Evolutionary conservation across 2,329 filamentous ascomycete species (phyloP).

Genomic region (Penicillium decumbens): DNA sequence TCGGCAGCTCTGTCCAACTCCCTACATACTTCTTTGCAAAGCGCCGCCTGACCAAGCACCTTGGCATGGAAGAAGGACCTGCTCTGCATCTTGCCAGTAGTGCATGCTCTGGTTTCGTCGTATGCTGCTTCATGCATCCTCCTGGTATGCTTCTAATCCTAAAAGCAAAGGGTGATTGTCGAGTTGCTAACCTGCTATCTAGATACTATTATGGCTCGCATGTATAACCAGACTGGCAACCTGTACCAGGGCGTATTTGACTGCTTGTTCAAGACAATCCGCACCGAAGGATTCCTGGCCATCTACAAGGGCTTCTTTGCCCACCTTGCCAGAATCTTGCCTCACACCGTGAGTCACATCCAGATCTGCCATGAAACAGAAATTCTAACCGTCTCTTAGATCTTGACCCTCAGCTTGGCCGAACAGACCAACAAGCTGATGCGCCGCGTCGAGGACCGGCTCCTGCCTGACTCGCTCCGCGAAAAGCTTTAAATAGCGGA

Average conservation of each 20-base stretch:
- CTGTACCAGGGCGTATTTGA: constrained; percentile 93
- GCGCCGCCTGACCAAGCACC: constrained; percentile 71
- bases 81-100: constrained; percentile 85
- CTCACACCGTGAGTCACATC: constrained; percentile 64
- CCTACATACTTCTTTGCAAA: constrained; percentile 99
- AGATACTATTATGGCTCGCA: constrained; percentile 96
- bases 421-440: constrained; percentile 97
- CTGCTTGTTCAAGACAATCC: constrained; percentile 83
- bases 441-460: constrained; percentile 65
- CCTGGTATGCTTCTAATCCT: constrained; percentile 57
- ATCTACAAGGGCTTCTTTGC: constrained; percentile 98
- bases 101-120: constrained; percentile 85
- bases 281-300: constrained; percentile 83
- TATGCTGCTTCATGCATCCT: constrained; percentile 97
- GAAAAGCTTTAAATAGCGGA: constrained; percentile 42
- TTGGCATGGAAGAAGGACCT: constrained; percentile 86
- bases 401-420: constrained; percentile 84
- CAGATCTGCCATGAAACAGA: neutral
- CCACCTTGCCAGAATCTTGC: constrained; percentile 87
- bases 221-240: constrained; percentile 98
- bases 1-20: constrained; percentile 90
- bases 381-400: constrained; percentile 43
- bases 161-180: neutral
- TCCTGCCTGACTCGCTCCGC: constrained; percentile 47
- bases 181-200: constrained; percentile 5